phyloP scores from a whole-genome alignment of 2,329 filamentous ascomycete genomes.

The Pestalotiopsis sp. region DNA sequence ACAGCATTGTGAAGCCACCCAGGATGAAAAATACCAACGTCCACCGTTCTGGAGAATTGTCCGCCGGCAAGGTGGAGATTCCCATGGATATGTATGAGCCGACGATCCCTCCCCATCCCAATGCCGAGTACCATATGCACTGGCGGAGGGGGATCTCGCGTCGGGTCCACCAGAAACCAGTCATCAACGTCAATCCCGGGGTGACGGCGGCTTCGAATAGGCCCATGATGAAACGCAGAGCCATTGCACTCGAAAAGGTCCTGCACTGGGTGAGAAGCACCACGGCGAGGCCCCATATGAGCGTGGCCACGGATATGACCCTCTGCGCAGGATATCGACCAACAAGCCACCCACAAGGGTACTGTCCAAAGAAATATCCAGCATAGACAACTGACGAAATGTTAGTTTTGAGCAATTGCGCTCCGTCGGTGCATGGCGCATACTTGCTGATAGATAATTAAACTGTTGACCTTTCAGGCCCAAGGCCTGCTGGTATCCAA shows the following conservation, averaged over 20 bases:
- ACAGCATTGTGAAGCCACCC: constrained; percentile 27
- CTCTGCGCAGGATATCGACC: constrained; percentile 37
- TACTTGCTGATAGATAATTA: constrained; percentile 36
- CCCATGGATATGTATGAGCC: constrained; percentile 21
- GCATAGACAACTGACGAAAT: constrained; percentile 34
- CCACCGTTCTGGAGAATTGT: constrained; percentile 26
- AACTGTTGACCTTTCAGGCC: constrained; percentile 34
- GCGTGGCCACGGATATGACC: constrained; percentile 31
- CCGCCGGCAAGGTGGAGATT: constrained; percentile 27
- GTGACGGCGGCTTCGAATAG: constrained; percentile 29
- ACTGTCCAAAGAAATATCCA: constrained; percentile 42
- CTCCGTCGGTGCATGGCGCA: not conserved
- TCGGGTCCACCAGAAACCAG: constrained; percentile 37
- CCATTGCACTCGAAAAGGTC: constrained; percentile 18
- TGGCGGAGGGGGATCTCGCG: constrained; percentile 36
- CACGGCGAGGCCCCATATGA: constrained; percentile 35
- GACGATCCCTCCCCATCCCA: constrained; percentile 28
- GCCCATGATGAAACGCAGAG: constrained; percentile 29
- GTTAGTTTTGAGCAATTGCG: not conserved
- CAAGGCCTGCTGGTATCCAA: constrained; percentile 35
- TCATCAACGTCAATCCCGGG: constrained; percentile 32
- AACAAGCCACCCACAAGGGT: constrained; percentile 41
- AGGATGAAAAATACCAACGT: constrained; percentile 26
- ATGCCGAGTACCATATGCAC: constrained; percentile 33
- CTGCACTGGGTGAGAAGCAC: constrained; percentile 33